These are phyloP conservation scores for Davidsoniella australis DNA, from an alignment of 2,329 filamentous ascomycete genomes.

Conservation along the genomic window DNA sequence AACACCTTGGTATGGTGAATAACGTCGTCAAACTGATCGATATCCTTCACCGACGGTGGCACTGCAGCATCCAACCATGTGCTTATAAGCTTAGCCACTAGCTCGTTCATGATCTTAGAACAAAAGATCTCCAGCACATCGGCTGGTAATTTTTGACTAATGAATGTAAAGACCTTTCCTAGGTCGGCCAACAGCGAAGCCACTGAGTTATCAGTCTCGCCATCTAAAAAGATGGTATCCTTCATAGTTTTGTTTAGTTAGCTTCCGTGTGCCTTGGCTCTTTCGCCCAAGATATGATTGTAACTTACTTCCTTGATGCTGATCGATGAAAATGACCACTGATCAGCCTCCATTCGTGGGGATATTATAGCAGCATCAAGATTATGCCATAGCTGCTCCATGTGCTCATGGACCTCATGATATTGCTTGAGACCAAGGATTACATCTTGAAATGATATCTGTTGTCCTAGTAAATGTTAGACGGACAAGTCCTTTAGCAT, in stretches of 20 bases:
- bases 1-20: slow-evolving; percentile 50
- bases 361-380: slow-evolving; percentile 43
- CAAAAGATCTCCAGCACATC: slow-evolving; percentile 46
- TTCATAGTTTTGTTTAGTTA: slow-evolving; percentile 16
- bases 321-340: slow-evolving; percentile 23
- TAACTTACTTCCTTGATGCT: slow-evolving; percentile 24
- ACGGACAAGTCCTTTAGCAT: not conserved
- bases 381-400: slow-evolving; percentile 43
- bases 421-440: slow-evolving; percentile 39
- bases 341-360: slow-evolving; percentile 36
- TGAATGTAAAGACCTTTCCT: slow-evolving; percentile 31
- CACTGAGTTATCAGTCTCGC: slow-evolving; percentile 27
- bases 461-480: slow-evolving; percentile 25
- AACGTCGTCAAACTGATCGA: slow-evolving; percentile 53
- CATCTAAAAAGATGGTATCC: slow-evolving; percentile 27
- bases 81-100: slow-evolving; percentile 51
- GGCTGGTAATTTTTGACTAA: slow-evolving; percentile 33
- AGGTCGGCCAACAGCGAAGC: slow-evolving; percentile 37
- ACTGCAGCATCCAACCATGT: slow-evolving; percentile 63
- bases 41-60: slow-evolving; percentile 53
- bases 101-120: slow-evolving; percentile 48
- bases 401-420: slow-evolving; percentile 42
- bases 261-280: not conserved
- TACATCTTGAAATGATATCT: slow-evolving; percentile 35
- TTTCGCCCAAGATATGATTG: not conserved